Conservation (phyloP, 1,284 basidiomycete species). For the Malassezia obtusa region DNA sequence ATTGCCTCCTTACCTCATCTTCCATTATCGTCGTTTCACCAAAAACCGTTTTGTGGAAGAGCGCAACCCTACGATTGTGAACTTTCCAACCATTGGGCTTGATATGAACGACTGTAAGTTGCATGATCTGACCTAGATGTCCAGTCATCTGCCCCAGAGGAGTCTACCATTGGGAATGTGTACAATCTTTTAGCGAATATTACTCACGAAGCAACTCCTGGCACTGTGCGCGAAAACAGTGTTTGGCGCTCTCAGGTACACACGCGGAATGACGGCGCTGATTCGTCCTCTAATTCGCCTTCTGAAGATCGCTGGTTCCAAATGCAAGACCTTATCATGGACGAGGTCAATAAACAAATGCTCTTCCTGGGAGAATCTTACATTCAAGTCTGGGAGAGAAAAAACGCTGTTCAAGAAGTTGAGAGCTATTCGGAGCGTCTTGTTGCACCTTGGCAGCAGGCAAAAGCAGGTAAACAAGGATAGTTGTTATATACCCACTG, state of each 20-base stretch:
- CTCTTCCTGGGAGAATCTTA: slow-evolving; percentile 94
- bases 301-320: slow-evolving; percentile 68
- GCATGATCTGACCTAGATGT: slow-evolving; percentile 50
- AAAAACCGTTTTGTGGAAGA: slow-evolving; percentile 96
- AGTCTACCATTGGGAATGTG: slow-evolving; percentile 48
- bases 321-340: slow-evolving; percentile 91
- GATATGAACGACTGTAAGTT: slow-evolving; percentile 64
- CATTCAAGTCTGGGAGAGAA: slow-evolving; percentile 52
- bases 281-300: slow-evolving; percentile 33
- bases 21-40: slow-evolving; percentile 96
- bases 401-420: background rate
- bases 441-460: background rate
- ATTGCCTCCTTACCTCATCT: slow-evolving; percentile 81
- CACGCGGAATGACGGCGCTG: slow-evolving; percentile 44
- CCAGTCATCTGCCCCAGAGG: slow-evolving; percentile 37
- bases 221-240: slow-evolving; percentile 76
- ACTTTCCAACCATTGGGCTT: slow-evolving; percentile 83
- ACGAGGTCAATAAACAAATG: slow-evolving; percentile 90
- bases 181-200: slow-evolving; percentile 96
- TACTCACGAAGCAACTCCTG: slow-evolving; percentile 84
- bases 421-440: background rate
- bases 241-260: slow-evolving; percentile 89
- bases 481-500: slow-evolving; percentile 5
- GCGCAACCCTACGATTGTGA: slow-evolving; percentile 96
- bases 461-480: background rate